A percentile compares a stretch with the other conserved stretches of the same genome.
Evolutionary conservation across 495 filamentous ascomycete species (phyloP).

Genomic region (Podospora pseudocomata): DNA sequence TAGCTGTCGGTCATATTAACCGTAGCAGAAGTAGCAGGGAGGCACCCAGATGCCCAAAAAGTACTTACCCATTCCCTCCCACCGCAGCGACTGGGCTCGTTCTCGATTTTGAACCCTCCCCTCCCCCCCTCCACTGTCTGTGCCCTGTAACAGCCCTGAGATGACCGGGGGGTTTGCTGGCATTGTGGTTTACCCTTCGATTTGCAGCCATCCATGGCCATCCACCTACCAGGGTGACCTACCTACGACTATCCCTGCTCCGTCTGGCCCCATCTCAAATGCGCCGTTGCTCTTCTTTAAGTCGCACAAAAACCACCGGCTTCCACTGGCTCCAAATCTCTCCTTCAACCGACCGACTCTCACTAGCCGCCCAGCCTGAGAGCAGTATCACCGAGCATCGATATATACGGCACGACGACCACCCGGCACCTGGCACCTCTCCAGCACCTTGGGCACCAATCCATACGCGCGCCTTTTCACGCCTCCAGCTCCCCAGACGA

Average conservation of each 20-base stretch:
- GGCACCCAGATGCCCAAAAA: constrained; percentile 22
- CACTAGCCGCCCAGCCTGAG: constrained; percentile 18
- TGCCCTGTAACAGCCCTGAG: constrained; percentile 27
- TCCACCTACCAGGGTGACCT: constrained; percentile 34
- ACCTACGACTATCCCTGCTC: constrained; percentile 36
- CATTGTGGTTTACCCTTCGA: constrained; percentile 35
- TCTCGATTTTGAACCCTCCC: constrained; percentile 9
- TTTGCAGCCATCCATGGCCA: constrained; percentile 33
- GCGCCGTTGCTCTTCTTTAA: constrained; percentile 36
- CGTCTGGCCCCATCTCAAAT: constrained; percentile 39
- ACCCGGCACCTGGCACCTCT: constrained; percentile 4
- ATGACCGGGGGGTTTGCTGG: constrained; percentile 33
- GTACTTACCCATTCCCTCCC: constrained; percentile 19
- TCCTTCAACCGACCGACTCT: constrained; percentile 36
- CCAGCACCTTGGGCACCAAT: constrained; percentile 19
- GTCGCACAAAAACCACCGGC: constrained; percentile 52
- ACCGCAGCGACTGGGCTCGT: constrained; percentile 4
- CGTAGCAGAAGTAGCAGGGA: constrained; percentile 19
- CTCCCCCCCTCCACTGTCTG: constrained; percentile 13
- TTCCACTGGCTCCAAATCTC: constrained; percentile 47
- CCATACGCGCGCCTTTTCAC: constrained; percentile 3
- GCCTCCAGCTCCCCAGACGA: not conserved
- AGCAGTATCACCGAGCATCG: constrained; percentile 18
- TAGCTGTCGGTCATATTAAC: constrained; percentile 27
- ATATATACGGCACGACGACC: constrained; percentile 17